Evolutionary conservation across 768 basidiomycete genomes (phyloP), one percentile per base, ranked within the genome.

Genomic region (Termitomyces sp.): DNA sequence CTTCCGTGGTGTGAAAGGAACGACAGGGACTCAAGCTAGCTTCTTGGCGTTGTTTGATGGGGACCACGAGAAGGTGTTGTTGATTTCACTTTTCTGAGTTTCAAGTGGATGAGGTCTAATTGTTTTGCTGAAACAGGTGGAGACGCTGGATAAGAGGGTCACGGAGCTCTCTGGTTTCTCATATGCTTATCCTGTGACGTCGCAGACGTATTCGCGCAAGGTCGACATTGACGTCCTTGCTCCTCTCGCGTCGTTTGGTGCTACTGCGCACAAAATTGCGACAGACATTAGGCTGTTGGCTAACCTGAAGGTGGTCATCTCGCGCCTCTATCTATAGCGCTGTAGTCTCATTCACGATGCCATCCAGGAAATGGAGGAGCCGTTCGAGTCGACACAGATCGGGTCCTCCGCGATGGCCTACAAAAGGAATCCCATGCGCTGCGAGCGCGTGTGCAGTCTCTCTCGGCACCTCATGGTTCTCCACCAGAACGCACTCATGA

Each of bases 381-480:
- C 97, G 0, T 98, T 98, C 72, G 96, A 99, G 73, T 91, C 94
- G 53, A 96, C 96, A 20, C 97, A 99, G 75, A 99, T 98, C 63
- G 97, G 97, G 7, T 91, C 90, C 10, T 93, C 90, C 0, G 94
- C 94, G 1, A 98, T 98, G 96, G 96, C 96, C 9, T 98, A 98
- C 84, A 98, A 98, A 76, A 85, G 96, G 55, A 98, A 99, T 73
- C 97, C 97, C 7, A 99, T 99, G 97, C 92, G 97, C 57, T 95
- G 86, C 56, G 97, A 99, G 74, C 89, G 97, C 41, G 90, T 97
- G 46, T 99, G 97, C 81, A 94, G 91, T 66, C 84, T 99, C 54
- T 81, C 95, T n/a, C 80, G 97, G 55, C 97, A 98, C 74, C 76
- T 99, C 51, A 97, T 97, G 94, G 85, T 88, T 18, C 80, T 98